phyloP scores from a whole-genome alignment of 148 eudicot species.

The Camellia japonica region DNA sequence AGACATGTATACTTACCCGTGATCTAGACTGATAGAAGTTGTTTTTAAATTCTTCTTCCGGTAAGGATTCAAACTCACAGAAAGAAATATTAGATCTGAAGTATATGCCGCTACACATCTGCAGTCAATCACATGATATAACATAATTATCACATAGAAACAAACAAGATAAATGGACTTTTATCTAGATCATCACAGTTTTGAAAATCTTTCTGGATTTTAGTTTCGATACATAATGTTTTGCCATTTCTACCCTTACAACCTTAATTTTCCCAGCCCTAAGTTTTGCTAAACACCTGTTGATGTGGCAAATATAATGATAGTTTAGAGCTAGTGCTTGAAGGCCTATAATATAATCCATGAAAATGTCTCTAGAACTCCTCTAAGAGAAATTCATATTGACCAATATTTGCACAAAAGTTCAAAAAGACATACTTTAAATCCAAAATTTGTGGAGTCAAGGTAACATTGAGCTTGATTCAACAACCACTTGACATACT shows the following conservation, averaged over 20 bases:
- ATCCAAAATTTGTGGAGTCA: not conserved
- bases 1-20: slow-evolving; percentile 57
- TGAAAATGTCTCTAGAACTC: not conserved
- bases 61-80: slow-evolving; percentile 85
- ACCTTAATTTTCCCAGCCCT: not conserved
- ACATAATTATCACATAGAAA: not conserved
- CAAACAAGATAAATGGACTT: not conserved
- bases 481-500: not conserved
- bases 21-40: slow-evolving; percentile 74
- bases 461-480: not conserved
- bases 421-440: not conserved
- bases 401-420: not conserved
- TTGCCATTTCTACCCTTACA: not conserved
- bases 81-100: slow-evolving; percentile 81
- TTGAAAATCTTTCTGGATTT: not conserved
- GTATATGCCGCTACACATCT: slow-evolving; percentile 89
- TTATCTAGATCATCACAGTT: not conserved
- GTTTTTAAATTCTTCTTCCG: slow-evolving; percentile 58
- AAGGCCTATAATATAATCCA: not conserved
- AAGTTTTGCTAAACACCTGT: not conserved
- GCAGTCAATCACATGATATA: slow-evolving; percentile 21
- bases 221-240: not conserved
- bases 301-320: not conserved
- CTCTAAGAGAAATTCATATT: not conserved
- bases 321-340: not conserved